Base-by-base conservation (phyloP, 306 rosid species). In the Rosa rugosa region DNA sequence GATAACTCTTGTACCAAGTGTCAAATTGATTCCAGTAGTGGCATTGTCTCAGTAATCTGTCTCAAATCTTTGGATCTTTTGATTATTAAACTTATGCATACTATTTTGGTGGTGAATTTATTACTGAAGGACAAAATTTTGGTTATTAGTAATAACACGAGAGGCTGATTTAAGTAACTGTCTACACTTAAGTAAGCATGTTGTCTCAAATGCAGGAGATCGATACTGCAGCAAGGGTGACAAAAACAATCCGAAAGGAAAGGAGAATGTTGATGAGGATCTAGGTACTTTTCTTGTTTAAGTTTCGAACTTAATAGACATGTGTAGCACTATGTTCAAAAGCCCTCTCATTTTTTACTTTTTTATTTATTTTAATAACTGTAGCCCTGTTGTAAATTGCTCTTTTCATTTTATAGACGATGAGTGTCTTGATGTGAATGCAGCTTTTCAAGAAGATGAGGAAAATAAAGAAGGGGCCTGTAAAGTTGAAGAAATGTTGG, bases 151-250 rank as follows among this genome's bases (percentile, higher is more conserved):
- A 22, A 60, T 25, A 60, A 25, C 8, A 25, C 5, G 17, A 27
- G 18, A 62, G 25, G 67, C 20, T 62, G 18, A 62, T 62, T 25
- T 62, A 27, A 60, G 17, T 31, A 25, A 11, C 69, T 63, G 8
- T 34, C 31, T 63, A 27, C 9, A 31, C n/a, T 63, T 20, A 31
- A 22, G 3, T 63, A 12, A 31, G 69, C 67, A 63, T 31, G 25
- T 63, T 63, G n/a, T 63, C 42, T 31, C 36, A 45, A 62, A 13
- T 63, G 46, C 79, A 75, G 79, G 31, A 44, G 71, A 60, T 25
- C 31, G 16, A 63, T 23, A 41, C 11, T 6, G n/a, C 69, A 41
- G 72, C 44, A 13, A 27, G 22, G 40, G 60, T 5, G 79, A 63
- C 34, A 46, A 38, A 62, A 27, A 16, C n/a, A 41, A 31, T 25